These are phyloP conservation scores for Wallacemonas sp. DNA, from an alignment of 208 protist genomes.

Conservation along the genomic window DNA sequence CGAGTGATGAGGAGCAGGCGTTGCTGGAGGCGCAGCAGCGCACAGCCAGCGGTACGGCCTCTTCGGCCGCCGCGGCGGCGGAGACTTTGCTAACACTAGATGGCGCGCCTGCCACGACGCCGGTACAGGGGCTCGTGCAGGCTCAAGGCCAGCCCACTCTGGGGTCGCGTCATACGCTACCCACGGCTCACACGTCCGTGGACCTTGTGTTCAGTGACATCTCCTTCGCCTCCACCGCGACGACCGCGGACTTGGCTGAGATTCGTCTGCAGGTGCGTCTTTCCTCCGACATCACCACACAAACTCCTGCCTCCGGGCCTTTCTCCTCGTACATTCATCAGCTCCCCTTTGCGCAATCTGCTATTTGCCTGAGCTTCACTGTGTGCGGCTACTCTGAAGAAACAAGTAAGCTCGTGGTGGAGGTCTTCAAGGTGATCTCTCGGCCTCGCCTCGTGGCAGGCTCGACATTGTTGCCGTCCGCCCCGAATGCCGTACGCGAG, in stretches of 20 bases:
- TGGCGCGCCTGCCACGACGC: no score
- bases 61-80: not conserved
- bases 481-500: conserved; percentile 26
- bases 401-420: conserved; percentile 71
- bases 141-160: no score
- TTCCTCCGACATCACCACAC: conserved; percentile 76
- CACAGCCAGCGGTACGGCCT: not conserved
- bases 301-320: conserved; percentile 55
- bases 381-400: conserved; percentile 68
- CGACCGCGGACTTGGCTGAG: conserved; percentile 59
- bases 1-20: conserved; percentile 50
- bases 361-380: conserved; percentile 70
- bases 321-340: conserved; percentile 86
- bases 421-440: conserved; percentile 72
- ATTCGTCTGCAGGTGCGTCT: conserved; percentile 76
- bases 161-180: not conserved
- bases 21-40: conserved; percentile 36
- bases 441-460: conserved; percentile 14
- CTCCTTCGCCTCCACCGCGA: conserved; percentile 60
- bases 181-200: conserved; percentile 27
- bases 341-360: conserved; percentile 59
- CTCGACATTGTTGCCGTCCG: conserved; percentile 17
- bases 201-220: conserved; percentile 68
- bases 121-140: no score
- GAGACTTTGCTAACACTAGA: no score